Conservation (phyloP, 192 early-diverging fungal genomes). For the Helicostylum pulchrum region DNA sequence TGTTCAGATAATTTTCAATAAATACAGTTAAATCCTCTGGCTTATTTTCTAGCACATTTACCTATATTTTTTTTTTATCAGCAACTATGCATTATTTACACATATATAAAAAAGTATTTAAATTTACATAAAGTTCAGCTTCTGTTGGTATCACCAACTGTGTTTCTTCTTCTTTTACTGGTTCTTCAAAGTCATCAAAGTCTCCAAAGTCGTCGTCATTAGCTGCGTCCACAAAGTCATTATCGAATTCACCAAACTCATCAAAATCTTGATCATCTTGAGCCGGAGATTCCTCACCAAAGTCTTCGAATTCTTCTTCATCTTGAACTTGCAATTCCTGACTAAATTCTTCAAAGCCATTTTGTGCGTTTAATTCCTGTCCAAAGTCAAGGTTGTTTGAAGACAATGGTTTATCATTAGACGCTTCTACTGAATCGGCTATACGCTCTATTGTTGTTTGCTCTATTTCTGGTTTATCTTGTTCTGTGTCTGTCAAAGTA, state of each 20-base stretch:
- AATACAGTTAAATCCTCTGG: neutral
- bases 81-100: neutral
- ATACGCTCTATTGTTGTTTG: no score
- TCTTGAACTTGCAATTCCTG: no score
- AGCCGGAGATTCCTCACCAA: neutral
- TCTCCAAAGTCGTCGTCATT: slow-evolving; percentile 25
- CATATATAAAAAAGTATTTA: neutral
- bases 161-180: neutral
- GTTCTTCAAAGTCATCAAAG: slow-evolving; percentile 34
- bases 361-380: no score
- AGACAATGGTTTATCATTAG: no score
- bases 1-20: neutral
- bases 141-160: slow-evolving; percentile 9
- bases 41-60: neutral
- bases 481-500: no score
- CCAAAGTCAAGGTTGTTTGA: no score
- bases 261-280: slow-evolving; percentile 4
- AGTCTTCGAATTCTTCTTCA: neutral
- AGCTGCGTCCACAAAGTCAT: neutral
- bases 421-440: no score
- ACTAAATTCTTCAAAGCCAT: no score
- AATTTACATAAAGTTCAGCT: slow-evolving; percentile 8
- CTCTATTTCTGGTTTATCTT: no score
- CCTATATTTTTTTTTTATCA: neutral
- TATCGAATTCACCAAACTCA: slow-evolving; percentile 23